Evolutionary conservation across 805 yeast genomes (phyloP).

Genomic region (Suhomyces sp.): DNA sequence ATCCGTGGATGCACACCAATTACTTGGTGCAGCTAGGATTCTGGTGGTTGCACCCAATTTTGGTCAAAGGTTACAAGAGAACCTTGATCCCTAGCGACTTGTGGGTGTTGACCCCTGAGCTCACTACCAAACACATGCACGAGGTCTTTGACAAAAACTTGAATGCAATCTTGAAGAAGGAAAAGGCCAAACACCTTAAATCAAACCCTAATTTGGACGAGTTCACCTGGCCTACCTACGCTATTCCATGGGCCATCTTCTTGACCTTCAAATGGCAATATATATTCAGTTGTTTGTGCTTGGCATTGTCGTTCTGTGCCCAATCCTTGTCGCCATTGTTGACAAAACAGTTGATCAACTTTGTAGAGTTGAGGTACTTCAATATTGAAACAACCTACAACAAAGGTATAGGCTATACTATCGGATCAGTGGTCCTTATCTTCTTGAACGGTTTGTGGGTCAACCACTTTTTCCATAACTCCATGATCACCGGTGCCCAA

Average conservation of each 20-base stretch:
- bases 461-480: constrained; percentile 42
- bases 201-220: constrained; percentile 12
- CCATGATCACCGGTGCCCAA: constrained; percentile 44
- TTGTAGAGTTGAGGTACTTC: constrained; percentile 51
- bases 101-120: constrained; percentile 32
- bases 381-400: constrained; percentile 44
- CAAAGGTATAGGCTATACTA: constrained; percentile 71
- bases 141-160: constrained; percentile 23
- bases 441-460: constrained; percentile 35
- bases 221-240: constrained; percentile 38
- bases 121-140: constrained; percentile 38
- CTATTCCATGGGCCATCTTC: constrained; percentile 45
- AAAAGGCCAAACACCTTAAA: constrained; percentile 17
- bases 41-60: constrained; percentile 39
- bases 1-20: constrained; percentile 44
- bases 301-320: constrained; percentile 45
- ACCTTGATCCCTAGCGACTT: constrained; percentile 38
- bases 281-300: constrained; percentile 35
- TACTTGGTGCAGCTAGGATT: constrained; percentile 38
- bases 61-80: constrained; percentile 40
- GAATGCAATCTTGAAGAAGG: constrained; percentile 17
- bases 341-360: constrained; percentile 60
- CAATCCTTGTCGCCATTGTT: constrained; percentile 64
- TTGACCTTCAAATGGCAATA: constrained; percentile 49
- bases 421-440: constrained; percentile 63